Percentiles rank a stretch among this genome's conserved stretches.
Conservation (phyloP, 306 rosid genomes). For the Erythrophleum fordii region DNA sequence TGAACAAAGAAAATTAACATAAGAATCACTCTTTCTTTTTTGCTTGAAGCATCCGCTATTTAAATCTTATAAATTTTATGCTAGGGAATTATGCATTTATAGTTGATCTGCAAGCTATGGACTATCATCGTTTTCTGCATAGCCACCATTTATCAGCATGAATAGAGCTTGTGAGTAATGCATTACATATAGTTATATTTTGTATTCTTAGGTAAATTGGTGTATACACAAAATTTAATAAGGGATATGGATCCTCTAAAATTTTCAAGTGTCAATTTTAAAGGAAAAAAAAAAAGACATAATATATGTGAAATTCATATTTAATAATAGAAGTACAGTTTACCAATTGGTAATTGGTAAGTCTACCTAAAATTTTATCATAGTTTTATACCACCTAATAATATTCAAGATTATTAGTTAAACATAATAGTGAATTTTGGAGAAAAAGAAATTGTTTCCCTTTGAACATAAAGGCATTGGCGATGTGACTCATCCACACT, state of each 20-base stretch:
- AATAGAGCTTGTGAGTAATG: background rate
- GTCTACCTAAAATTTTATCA: background rate
- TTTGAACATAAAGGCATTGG: background rate
- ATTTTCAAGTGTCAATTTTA: background rate
- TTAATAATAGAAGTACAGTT: background rate
- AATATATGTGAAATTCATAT: too few species aligned
- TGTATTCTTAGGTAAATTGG: background rate
- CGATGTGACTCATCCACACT: constrained; percentile 19
- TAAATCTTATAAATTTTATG: background rate
- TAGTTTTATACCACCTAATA: background rate
- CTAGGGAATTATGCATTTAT: background rate
- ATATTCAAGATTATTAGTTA: background rate
- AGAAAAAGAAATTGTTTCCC: background rate
- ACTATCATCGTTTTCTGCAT: background rate
- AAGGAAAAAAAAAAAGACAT: too few species aligned
- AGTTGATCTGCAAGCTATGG: background rate
- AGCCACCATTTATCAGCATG: background rate
- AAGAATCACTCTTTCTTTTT: background rate
- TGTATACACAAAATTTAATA: background rate
- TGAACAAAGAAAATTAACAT: too few species aligned
- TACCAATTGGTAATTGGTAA: background rate
- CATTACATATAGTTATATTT: background rate
- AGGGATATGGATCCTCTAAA: background rate
- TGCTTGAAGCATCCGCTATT: background rate
- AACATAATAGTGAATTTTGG: background rate